Percentiles rank a stretch among this genome's conserved stretches.
Evolutionary conservation across 2,329 filamentous ascomycete genomes (phyloP).

Genomic region (Calonectria leucothoes): DNA sequence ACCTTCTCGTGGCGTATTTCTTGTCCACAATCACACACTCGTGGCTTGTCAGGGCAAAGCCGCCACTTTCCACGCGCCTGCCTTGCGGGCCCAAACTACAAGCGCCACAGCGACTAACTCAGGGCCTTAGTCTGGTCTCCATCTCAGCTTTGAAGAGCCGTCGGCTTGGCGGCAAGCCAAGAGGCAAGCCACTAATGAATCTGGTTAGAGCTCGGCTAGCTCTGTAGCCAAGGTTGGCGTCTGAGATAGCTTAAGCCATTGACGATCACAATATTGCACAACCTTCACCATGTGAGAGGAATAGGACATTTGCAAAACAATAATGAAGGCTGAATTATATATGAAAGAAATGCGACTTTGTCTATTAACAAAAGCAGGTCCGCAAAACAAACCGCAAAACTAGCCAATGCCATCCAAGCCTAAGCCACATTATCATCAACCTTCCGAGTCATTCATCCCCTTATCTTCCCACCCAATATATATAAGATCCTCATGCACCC

Average conservation of each 20-base stretch:
- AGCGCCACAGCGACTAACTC: background rate
- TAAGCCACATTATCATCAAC: conserved; percentile 25
- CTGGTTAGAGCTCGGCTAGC: background rate
- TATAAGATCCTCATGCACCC: background rate
- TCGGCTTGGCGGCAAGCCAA: background rate
- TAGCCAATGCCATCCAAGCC: conserved; percentile 6
- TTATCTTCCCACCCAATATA: background rate
- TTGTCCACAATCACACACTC: background rate
- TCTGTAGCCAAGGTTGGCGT: background rate
- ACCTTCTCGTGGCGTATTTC: background rate
- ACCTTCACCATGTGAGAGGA: background rate
- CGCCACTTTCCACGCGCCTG: background rate
- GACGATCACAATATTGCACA: background rate
- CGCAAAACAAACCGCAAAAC: conserved; percentile 1
- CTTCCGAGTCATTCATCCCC: background rate
- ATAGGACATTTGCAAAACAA: background rate
- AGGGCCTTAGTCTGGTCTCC: background rate
- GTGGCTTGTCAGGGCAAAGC: background rate
- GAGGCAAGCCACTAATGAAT: background rate
- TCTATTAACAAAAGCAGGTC: conserved; percentile 10
- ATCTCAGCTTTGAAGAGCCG: background rate
- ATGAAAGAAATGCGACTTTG: background rate
- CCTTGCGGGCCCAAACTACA: background rate
- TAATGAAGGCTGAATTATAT: background rate
- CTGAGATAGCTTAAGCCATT: background rate